A percentile compares a stretch with the other conserved stretches of the same genome.
Evolutionary conservation across 1,284 basidiomycete genomes (phyloP).

Genomic region (Volvariella surrecta): DNA sequence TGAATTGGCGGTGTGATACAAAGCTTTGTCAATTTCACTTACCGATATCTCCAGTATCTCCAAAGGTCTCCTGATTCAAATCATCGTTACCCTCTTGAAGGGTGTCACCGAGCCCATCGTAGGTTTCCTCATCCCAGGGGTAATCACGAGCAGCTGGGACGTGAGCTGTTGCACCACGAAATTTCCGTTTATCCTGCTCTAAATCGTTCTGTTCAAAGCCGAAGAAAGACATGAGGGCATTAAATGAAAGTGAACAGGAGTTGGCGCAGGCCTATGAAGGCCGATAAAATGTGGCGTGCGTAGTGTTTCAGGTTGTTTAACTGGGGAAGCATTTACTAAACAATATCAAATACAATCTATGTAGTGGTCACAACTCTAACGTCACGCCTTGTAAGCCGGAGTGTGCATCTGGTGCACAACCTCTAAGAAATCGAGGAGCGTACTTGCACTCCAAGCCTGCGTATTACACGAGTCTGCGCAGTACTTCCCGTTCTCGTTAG

Average conservation of each 20-base stretch:
- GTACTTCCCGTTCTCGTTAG: conserved; percentile 73
- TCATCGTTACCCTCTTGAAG: conserved; percentile 88
- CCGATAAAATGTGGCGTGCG: conserved; percentile 1
- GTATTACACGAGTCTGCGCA: conserved; percentile 86
- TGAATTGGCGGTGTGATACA: conserved; percentile 7
- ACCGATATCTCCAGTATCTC: conserved; percentile 62
- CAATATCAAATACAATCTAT: neutral
- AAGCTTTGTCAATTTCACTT: conserved; percentile 20
- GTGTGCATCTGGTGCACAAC: conserved; percentile 42
- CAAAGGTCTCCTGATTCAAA: conserved; percentile 95
- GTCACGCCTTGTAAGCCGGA: neutral
- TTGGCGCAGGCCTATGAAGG: neutral
- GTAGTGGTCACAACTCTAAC: neutral
- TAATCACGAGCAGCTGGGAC: conserved; percentile 68
- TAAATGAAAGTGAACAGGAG: neutral
- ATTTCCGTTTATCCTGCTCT: conserved; percentile 51
- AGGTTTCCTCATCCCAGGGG: conserved; percentile 85
- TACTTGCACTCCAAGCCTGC: conserved; percentile 91
- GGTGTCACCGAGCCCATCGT: conserved; percentile 84
- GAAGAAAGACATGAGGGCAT: conserved; percentile 71
- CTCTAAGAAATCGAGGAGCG: conserved; percentile 80
- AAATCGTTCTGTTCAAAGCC: conserved; percentile 60
- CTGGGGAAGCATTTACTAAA: conserved; percentile 1
- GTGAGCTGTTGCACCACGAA: conserved; percentile 34
- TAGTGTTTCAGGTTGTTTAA: neutral